These are phyloP conservation scores for Candida xiaguanensis DNA, from an alignment of 805 yeast species.

Conservation along the genomic window DNA sequence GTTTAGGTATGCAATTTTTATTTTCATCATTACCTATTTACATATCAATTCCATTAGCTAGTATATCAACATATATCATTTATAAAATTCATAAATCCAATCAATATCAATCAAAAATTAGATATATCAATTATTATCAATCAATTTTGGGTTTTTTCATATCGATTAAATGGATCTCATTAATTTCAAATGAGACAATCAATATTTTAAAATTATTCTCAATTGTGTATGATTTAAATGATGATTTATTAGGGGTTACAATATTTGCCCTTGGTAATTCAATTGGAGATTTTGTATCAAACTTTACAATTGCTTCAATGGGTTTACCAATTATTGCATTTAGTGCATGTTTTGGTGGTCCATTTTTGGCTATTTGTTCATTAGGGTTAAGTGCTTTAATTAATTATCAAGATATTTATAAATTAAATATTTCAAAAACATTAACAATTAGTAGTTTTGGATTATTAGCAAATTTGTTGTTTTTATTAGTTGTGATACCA, in stretches of 20 bases:
- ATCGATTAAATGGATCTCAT: slow-evolving; percentile 66
- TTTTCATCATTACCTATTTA: background rate
- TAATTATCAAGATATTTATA: slow-evolving; percentile 10
- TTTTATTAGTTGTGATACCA: slow-evolving; percentile 19
- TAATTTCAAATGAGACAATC: slow-evolving; percentile 69
- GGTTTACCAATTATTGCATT: slow-evolving; percentile 88
- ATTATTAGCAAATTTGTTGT: slow-evolving; percentile 18
- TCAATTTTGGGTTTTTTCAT: slow-evolving; percentile 60
- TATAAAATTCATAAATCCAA: slow-evolving; percentile 6
- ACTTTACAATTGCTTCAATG: slow-evolving; percentile 71
- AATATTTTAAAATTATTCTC: slow-evolving; percentile 60
- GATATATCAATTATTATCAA: slow-evolving; percentile 17
- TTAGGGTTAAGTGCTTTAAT: slow-evolving; percentile 70
- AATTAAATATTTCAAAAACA: slow-evolving; percentile 17
- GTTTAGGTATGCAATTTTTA: slow-evolving; percentile 11
- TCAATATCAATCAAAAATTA: slow-evolving; percentile 3
- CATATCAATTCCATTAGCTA: background rate
- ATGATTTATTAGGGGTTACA: slow-evolving; percentile 81
- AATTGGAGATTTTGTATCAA: slow-evolving; percentile 83
- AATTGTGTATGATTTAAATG: slow-evolving; percentile 56
- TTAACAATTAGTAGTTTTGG: slow-evolving; percentile 18
- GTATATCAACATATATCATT: slow-evolving; percentile 7
- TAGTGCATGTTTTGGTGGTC: slow-evolving; percentile 96
- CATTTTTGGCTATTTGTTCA: slow-evolving; percentile 76
- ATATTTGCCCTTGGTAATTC: slow-evolving; percentile 92